Conservation (phyloP, 495 filamentous ascomycete genomes). For the Sordaria brevicollis region DNA sequence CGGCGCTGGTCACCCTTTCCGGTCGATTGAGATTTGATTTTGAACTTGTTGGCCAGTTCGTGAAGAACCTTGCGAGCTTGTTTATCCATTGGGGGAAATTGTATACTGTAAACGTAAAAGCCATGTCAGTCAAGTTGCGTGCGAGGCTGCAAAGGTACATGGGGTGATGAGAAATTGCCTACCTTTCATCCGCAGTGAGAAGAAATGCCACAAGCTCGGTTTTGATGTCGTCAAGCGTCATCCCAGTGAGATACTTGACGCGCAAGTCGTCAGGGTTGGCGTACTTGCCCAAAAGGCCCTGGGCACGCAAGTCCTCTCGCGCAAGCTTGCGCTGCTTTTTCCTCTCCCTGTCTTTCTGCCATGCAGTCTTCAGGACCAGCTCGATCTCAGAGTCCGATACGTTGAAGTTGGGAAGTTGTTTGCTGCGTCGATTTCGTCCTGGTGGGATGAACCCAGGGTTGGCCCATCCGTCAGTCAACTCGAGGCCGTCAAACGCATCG, state of each 20-base stretch:
- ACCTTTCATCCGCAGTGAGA: slow-evolving; percentile 52
- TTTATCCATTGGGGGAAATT: slow-evolving; percentile 79
- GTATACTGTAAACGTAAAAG: slow-evolving; percentile 38
- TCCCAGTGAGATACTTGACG: slow-evolving; percentile 61
- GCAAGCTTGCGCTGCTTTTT: slow-evolving; percentile 72
- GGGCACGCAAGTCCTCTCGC: slow-evolving; percentile 64
- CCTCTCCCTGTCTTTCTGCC: slow-evolving; percentile 69
- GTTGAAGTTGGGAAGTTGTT: slow-evolving; percentile 38
- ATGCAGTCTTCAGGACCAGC: slow-evolving; percentile 45
- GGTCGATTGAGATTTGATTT: slow-evolving; percentile 72
- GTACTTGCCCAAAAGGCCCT: slow-evolving; percentile 68
- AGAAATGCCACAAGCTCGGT: slow-evolving; percentile 65
- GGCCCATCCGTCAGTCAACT: slow-evolving; percentile 67
- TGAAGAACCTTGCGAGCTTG: slow-evolving; percentile 66
- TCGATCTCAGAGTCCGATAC: slow-evolving; percentile 70
- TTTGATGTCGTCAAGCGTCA: slow-evolving; percentile 60
- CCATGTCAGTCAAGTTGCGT: slow-evolving; percentile 6
- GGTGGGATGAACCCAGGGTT: slow-evolving; percentile 45
- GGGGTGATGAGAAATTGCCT: slow-evolving; percentile 12
- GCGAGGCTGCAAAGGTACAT: neutral
- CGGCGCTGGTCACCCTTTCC: slow-evolving; percentile 67
- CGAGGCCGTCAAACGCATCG: slow-evolving; percentile 67
- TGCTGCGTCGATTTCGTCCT: slow-evolving; percentile 46
- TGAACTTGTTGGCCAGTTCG: slow-evolving; percentile 56
- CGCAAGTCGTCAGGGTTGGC: slow-evolving; percentile 53